A percentile compares a stretch with the other conserved stretches of the same genome.
Conservation (phyloP, 164 flowering plant genomes). For the Magnolia kwangsiensis region DNA sequence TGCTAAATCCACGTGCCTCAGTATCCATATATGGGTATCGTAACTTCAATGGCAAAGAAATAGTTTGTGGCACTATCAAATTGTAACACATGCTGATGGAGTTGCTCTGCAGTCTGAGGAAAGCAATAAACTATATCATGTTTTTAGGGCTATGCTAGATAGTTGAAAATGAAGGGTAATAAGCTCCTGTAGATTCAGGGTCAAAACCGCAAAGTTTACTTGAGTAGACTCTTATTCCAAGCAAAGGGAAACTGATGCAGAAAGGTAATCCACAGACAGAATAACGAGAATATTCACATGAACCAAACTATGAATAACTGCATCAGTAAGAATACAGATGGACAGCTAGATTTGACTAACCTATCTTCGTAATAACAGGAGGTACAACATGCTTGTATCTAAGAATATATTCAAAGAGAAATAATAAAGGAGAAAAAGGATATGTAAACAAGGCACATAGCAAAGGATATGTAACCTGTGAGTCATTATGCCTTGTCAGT, state of each 20-base stretch:
- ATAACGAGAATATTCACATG: neutral
- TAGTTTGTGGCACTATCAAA: no score
- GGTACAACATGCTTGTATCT: no score
- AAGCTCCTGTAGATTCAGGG: no score
- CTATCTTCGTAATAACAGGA: no score
- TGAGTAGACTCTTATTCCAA: no score
- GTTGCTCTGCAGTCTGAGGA: neutral
- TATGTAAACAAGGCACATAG: neutral
- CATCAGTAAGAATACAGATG: neutral
- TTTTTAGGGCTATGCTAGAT: neutral
- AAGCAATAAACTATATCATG: neutral
- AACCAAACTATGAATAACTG: neutral
- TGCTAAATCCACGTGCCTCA: neutral
- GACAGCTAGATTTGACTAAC: no score
- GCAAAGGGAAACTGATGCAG: no score
- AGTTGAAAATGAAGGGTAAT: neutral
- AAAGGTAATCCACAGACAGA: no score
- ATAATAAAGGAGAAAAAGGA: neutral
- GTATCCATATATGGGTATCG: no score
- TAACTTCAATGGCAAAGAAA: no score
- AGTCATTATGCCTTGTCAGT: conserved; percentile 70
- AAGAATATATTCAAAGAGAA: neutral
- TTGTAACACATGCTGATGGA: no score
- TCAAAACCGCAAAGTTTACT: no score
- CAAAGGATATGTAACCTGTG: conserved; percentile 48